Evolutionary conservation across 108 stramenopile genomes (phyloP), one percentile per base, ranked within the genome.

Genomic region (Skeletonema costatum): DNA sequence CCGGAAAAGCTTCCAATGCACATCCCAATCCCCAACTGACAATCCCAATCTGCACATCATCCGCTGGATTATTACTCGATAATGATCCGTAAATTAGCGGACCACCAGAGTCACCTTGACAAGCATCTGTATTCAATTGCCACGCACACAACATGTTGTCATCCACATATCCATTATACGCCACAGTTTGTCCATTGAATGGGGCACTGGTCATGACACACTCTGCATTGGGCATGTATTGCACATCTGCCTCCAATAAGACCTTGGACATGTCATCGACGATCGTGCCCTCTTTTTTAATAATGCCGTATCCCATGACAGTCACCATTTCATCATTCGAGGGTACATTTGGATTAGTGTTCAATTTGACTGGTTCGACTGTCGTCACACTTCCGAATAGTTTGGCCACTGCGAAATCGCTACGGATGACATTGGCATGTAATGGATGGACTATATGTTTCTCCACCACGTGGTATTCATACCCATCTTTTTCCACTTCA

Each of bases 21-120:
- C 83, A 59, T 25, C 30, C 32, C 16, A 30, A 17, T 0, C 74
- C 82, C 64, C 53, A 86, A 38, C 44, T 19, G 36, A 87, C 75
- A 13, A 80, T 68, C 50, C 76, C 80, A 17, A 84, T 70, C 14
- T 38, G 63, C n/a, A 25, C 32, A 39, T 39, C 33, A 17, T 38
- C 32, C 17, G 38, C 33, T 80, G 35, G 31, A 33, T 38, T 44
- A 14, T 29, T 21, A 35, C 17, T 29, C 39, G 32, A 21, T 64
- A 17, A 35, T 14, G 38, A 38, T 30, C 5, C 31, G 6, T 35
- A 35, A 42, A 84, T 84, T 78, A 69, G 12, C 8, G 36, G 36
- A 0, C 63, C 63, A 19, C 63, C 89, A 0, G 77, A 78, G 50
- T 87, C 89, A 16, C 89, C 89, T 66, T 90, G 87, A 59, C 89